phyloP scores from a whole-genome alignment of 2,329 filamentous ascomycete genomes.

The Ophiostoma fasciatum region DNA sequence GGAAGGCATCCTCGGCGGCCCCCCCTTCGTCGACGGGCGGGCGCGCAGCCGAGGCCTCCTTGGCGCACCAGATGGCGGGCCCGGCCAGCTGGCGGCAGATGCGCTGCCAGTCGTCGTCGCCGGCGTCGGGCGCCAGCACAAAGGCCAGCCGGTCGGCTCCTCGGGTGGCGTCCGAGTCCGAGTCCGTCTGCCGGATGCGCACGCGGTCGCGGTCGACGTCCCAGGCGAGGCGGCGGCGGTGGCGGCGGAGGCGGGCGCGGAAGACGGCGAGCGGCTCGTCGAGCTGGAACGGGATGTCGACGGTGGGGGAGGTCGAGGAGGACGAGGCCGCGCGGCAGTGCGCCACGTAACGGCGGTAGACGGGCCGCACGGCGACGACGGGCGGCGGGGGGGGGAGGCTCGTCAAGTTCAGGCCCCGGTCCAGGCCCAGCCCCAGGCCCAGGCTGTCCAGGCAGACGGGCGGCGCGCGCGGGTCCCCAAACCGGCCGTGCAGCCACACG shows the following conservation, averaged over 20 bases:
- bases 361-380: not conserved
- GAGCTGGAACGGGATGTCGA: not conserved
- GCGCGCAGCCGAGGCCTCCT: not conserved
- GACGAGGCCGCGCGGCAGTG: not conserved
- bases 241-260: not conserved
- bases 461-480: too few relatives aligned
- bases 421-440: too few relatives aligned
- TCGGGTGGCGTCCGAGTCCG: not conserved
- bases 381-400: too few relatives aligned
- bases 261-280: not conserved
- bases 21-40: not conserved
- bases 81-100: conserved; percentile 2
- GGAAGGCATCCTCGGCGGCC: too few relatives aligned
- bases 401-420: too few relatives aligned
- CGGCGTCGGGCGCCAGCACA: conserved; percentile 1
- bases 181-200: not conserved
- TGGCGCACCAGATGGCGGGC: not conserved
- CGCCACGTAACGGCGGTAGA: not conserved
- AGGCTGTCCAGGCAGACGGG: too few relatives aligned
- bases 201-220: not conserved
- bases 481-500: too few relatives aligned
- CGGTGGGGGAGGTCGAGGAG: too few relatives aligned
- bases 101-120: conserved; percentile 1
- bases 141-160: conserved; percentile 2
- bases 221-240: not conserved